Base-by-base conservation (phyloP, 352 stramenopile species). In the Globisporangium parvum region DNA sequence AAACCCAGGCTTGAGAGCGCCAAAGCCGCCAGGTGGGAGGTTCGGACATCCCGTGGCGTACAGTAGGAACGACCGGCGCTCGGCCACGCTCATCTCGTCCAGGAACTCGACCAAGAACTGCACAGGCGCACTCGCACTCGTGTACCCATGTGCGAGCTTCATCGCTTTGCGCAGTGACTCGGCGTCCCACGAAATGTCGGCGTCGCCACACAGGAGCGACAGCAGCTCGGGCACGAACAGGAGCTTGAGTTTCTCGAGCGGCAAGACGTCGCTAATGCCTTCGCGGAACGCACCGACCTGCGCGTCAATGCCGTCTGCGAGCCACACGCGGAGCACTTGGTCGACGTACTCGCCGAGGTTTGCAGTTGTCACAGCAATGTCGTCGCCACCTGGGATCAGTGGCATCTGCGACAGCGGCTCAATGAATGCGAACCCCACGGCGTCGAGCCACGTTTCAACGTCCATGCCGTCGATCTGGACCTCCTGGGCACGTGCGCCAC, bases 31-130 rank as follows among this genome's bases (percentile, higher is more conserved):
- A 2, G 77, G 74, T 14, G 85, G 85, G 1, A 94, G 53, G 54
- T 94, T 91, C 11, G 85, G 85, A 54, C 85, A 94, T 3, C 85
- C 85, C 0, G 85, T 94, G 2, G 82, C 82, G 57, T 93, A 93
- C 23, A 94, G 46, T 48, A 94, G 55, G 53, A 94, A 93, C 20
- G 72, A 67, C 46, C 85, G 80, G 6, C 85, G 82, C 51, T 91
- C 62, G 0, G 50, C 20, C 6, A 72, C 59, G 31, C 66, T 58
- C 82, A 94, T 91, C 44, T 75, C 69, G n/a, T 83, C 79, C 18
- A 94, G 52, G 5, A 81, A 73, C 50, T 88, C 63, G 42, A 88
- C 70, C 42, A 94, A 88, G 53, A 67, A 87, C 52, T 85, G 63
- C 39, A 94, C 73, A 0, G 82, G 77, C 23, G 63, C 53, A 33